A percentile compares a stretch with the other conserved stretches of the same genome.
These are phyloP conservation scores for Cladosporium colombiae DNA, from an alignment of 2,329 filamentous ascomycete species.

Conservation along the genomic window DNA sequence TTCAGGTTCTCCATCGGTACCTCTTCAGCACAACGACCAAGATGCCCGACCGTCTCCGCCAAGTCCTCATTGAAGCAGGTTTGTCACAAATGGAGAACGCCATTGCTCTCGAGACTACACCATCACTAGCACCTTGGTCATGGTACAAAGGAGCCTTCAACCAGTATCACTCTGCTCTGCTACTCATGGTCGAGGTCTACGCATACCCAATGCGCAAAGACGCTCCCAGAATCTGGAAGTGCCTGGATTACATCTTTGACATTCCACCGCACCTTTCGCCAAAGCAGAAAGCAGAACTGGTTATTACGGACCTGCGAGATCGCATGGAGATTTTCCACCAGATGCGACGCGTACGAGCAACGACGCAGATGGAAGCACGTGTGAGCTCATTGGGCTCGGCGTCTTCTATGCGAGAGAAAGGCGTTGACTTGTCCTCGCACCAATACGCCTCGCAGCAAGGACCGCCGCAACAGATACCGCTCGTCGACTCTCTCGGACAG, in stretches of 20 bases:
- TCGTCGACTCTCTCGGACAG: conserved; percentile 15
- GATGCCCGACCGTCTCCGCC: conserved; percentile 64
- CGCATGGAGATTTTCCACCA: conserved; percentile 62
- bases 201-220: conserved; percentile 58
- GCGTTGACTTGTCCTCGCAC: not conserved
- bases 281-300: conserved; percentile 59
- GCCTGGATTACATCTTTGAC: conserved; percentile 71
- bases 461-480: not conserved
- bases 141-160: conserved; percentile 73
- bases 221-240: conserved; percentile 68
- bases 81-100: conserved; percentile 56
- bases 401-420: conserved; percentile 18
- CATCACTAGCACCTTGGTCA: conserved; percentile 58
- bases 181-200: conserved; percentile 69
- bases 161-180: conserved; percentile 70
- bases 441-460: not conserved
- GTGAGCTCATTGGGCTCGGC: conserved; percentile 22
- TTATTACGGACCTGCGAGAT: conserved; percentile 63
- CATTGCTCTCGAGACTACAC: conserved; percentile 56
- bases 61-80: conserved; percentile 64
- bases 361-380: conserved; percentile 35
- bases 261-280: conserved; percentile 55
- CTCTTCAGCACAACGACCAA: conserved; percentile 50
- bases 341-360: conserved; percentile 53
- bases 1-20: conserved; percentile 70